Conservation (phyloP, 75 land plant genomes). For the Pinus albicaulis region DNA sequence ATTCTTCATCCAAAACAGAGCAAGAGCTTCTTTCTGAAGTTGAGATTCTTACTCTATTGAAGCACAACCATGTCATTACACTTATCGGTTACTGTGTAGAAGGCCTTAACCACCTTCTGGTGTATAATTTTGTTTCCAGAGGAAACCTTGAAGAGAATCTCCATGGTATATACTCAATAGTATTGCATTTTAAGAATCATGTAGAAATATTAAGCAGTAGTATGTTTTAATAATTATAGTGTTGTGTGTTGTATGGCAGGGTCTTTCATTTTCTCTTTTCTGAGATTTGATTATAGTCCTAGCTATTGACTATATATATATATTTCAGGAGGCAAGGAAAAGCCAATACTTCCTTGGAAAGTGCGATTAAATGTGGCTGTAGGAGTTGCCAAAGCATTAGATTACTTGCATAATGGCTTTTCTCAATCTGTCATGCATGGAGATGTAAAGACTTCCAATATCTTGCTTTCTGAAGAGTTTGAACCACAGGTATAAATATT, state of each 20-base stretch:
- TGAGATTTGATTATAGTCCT: conserved; percentile 5
- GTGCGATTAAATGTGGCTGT: conserved; percentile 80
- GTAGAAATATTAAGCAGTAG: not conserved
- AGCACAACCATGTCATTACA: conserved; percentile 42
- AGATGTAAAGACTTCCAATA: conserved; percentile 90
- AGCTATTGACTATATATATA: conserved; percentile 3
- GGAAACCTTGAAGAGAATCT: conserved; percentile 94
- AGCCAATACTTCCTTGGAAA: conserved; percentile 50
- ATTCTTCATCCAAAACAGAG: conserved; percentile 37
- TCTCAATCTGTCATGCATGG: conserved; percentile 63
- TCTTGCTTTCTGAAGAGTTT: conserved; percentile 65
- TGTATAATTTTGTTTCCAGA: conserved; percentile 73
- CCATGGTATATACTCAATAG: conserved; percentile 50
- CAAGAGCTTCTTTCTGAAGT: conserved; percentile 52
- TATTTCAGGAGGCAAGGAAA: conserved; percentile 43
- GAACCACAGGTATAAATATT: conserved; percentile 60
- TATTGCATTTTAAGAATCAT: no score
- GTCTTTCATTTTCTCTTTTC: not conserved
- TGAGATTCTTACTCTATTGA: conserved; percentile 44
- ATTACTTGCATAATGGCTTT: conserved; percentile 54
- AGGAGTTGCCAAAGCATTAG: conserved; percentile 82
- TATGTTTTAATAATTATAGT: not conserved
- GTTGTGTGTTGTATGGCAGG: not conserved
- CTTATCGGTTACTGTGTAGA: conserved; percentile 64
- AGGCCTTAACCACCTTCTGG: conserved; percentile 51